Conservation (phyloP, 306 rosid genomes). For the Rosa rugosa region DNA sequence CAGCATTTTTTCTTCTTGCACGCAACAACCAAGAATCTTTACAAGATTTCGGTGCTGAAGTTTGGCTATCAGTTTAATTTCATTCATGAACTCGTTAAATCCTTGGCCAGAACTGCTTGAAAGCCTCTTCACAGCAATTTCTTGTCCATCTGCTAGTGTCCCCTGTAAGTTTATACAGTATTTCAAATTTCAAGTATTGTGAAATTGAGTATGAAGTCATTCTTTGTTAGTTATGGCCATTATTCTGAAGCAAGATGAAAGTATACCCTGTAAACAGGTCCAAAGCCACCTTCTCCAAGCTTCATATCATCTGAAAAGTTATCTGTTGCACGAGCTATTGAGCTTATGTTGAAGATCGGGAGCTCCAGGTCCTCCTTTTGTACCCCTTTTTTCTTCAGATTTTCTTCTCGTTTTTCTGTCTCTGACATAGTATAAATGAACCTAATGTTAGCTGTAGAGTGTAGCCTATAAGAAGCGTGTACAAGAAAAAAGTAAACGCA, state of each 20-base stretch:
- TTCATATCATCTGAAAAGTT: slow-evolving; percentile 40
- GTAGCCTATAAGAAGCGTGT: not conserved
- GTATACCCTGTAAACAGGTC: slow-evolving; percentile 51
- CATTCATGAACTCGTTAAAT: slow-evolving; percentile 53
- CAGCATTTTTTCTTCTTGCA: slow-evolving; percentile 47
- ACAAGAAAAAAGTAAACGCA: not conserved
- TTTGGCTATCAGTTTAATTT: slow-evolving; percentile 53
- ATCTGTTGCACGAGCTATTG: slow-evolving; percentile 41
- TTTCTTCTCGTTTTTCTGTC: not conserved
- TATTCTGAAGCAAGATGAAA: not conserved
- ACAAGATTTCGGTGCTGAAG: slow-evolving; percentile 78
- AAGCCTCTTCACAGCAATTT: slow-evolving; percentile 67
- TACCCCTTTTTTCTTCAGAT: not conserved
- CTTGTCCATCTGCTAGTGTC: slow-evolving; percentile 41
- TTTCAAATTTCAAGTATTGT: not conserved
- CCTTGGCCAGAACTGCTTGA: slow-evolving; percentile 58
- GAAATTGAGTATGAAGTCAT: not conserved
- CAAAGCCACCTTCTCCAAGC: slow-evolving; percentile 70
- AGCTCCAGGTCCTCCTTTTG: slow-evolving; percentile 42
- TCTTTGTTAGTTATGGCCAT: not conserved
- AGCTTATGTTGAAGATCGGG: slow-evolving; percentile 38
- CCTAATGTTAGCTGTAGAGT: not conserved
- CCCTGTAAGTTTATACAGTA: slow-evolving; percentile 43
- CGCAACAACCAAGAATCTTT: slow-evolving; percentile 58
- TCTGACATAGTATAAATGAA: not conserved